Conservation (phyloP, 108 stramenopile genomes). For the Hondaea fermentalgiana region DNA sequence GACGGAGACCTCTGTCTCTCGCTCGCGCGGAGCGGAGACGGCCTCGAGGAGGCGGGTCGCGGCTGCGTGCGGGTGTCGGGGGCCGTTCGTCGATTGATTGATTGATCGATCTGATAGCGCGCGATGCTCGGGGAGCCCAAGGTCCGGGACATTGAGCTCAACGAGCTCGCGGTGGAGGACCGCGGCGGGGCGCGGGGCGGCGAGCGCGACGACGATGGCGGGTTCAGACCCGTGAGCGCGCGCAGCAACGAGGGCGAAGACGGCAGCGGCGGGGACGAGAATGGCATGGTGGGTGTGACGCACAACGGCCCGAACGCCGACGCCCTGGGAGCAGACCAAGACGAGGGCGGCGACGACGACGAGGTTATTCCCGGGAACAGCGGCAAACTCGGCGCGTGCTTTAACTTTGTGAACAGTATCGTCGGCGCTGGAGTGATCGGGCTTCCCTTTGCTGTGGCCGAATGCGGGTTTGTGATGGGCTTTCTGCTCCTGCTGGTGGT, state of each 20-base stretch:
- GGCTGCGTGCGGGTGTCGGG: too few species aligned
- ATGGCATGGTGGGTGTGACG: not conserved
- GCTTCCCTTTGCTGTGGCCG: conserved; percentile 39
- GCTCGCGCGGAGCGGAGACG: too few species aligned
- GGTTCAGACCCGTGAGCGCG: not conserved
- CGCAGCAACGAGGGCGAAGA: too few species aligned
- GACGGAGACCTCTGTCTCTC: too few species aligned
- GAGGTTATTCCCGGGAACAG: not conserved
- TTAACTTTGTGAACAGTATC: conserved; percentile 47
- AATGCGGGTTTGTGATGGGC: conserved; percentile 29
- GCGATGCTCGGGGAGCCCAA: not conserved
- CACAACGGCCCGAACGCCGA: not conserved
- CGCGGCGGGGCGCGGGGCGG: not conserved
- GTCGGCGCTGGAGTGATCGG: conserved; percentile 51
- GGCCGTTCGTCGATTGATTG: too few species aligned
- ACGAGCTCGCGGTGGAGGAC: not conserved
- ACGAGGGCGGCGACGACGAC: not conserved
- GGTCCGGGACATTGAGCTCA: not conserved
- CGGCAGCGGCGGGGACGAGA: not conserved
- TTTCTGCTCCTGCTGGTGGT: conserved; percentile 22
- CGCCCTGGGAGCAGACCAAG: not conserved
- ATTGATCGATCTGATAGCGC: too few species aligned
- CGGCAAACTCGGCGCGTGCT: conserved; percentile 12
- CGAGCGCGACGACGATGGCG: not conserved
- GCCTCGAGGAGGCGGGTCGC: too few species aligned